Evolutionary conservation across 306 rosid genomes (phyloP).

Genomic region (Prunus salicina): DNA sequence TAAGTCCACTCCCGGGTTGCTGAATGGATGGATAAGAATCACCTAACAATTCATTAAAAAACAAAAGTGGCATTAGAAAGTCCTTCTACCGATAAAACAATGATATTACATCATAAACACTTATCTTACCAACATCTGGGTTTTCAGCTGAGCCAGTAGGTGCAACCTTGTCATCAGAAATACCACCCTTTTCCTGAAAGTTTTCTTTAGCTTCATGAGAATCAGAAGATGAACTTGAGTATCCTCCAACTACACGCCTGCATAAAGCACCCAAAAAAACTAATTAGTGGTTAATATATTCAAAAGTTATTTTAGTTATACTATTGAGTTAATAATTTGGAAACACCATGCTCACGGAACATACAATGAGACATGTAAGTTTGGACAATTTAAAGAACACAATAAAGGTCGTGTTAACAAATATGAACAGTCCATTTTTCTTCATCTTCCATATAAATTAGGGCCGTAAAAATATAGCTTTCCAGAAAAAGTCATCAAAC

Average conservation of each 20-base stretch:
- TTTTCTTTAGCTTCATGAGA: conserved; percentile 61
- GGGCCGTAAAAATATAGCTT: not conserved
- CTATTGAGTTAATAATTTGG: not conserved
- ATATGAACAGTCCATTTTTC: not conserved
- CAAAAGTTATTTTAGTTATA: not conserved
- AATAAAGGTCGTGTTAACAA: too few species aligned
- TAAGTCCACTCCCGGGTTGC: conserved; percentile 36
- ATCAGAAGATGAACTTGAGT: conserved; percentile 58
- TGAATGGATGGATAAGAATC: conserved; percentile 31
- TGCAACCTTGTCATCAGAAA: conserved; percentile 46
- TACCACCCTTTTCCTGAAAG: conserved; percentile 36
- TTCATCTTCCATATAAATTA: not conserved
- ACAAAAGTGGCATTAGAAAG: conserved; percentile 24
- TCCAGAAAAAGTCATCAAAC: not conserved
- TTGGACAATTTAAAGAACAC: not conserved
- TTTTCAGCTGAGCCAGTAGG: conserved; percentile 43
- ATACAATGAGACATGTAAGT: not conserved
- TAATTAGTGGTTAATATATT: conserved; percentile 2
- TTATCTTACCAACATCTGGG: conserved; percentile 52
- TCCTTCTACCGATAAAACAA: conserved; percentile 17
- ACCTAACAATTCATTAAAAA: conserved; percentile 28
- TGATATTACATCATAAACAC: conserved; percentile 11
- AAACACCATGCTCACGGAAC: not conserved
- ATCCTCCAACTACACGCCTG: conserved; percentile 55
- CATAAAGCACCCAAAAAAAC: conserved; percentile 15